phyloP scores from a whole-genome alignment of 495 filamentous ascomycete genomes.

The Penicillium desertorum region DNA sequence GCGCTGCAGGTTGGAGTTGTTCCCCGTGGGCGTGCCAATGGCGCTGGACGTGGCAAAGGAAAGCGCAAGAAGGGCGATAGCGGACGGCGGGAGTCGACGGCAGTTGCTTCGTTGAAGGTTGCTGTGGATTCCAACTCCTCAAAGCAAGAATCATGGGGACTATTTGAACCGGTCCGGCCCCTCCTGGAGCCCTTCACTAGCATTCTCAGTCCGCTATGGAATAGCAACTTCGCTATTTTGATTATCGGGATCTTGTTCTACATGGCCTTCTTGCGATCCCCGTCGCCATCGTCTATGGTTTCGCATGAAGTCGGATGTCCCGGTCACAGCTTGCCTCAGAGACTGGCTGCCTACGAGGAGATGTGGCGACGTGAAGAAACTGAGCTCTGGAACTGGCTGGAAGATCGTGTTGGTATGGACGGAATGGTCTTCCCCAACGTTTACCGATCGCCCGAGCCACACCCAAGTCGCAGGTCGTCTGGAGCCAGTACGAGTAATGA shows the following conservation, averaged over 20 bases:
- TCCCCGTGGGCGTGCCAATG: conserved; percentile 53
- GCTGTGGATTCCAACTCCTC: conserved; percentile 43
- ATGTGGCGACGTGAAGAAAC: conserved; percentile 89
- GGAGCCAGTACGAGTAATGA: conserved; percentile 30
- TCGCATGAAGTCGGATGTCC: conserved; percentile 41
- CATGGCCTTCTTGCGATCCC: conserved; percentile 57
- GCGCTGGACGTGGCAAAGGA: conserved; percentile 41
- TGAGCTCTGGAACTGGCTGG: conserved; percentile 94
- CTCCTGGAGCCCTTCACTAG: conserved; percentile 69
- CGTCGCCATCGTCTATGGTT: conserved; percentile 43
- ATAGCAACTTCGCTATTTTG: conserved; percentile 58
- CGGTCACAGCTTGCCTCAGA: conserved; percentile 52
- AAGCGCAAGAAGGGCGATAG: conserved; percentile 57
- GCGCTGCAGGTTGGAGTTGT: conserved; percentile 71
- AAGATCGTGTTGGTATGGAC: conserved; percentile 79
- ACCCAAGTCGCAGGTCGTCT: conserved; percentile 22
- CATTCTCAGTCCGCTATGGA: conserved; percentile 68
- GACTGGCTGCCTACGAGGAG: conserved; percentile 84
- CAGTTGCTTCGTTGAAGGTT: conserved; percentile 44
- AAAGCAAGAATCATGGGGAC: conserved; percentile 64
- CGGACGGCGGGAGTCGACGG: conserved; percentile 29
- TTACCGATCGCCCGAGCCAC: conserved; percentile 28
- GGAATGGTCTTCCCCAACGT: conserved; percentile 51
- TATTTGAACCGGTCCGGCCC: conserved; percentile 72
- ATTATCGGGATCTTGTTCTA: conserved; percentile 56